Percentiles rank a stretch among this genome's conserved stretches.
phyloP scores from a whole-genome alignment of 78 protist genomes.

The Polysphondylium violaceum region DNA sequence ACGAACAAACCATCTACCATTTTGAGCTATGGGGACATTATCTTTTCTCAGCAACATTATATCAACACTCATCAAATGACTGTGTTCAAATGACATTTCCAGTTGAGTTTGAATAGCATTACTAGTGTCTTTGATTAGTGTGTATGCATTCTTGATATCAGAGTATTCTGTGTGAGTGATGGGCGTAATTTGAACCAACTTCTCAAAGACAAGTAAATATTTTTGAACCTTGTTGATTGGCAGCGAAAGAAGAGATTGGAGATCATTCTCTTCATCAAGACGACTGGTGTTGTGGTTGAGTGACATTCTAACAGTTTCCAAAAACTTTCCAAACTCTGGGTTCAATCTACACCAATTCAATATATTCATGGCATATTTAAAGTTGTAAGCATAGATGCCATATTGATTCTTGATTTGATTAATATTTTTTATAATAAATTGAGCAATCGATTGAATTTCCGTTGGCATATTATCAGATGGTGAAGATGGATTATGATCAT shows the following conservation, averaged over 20 bases:
- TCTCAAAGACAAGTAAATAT: conserved; percentile 24
- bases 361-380: conserved; percentile 54
- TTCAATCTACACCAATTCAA: conserved; percentile 49
- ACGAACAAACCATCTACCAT: conserved; percentile 51
- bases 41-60: conserved; percentile 42
- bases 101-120: conserved; percentile 55
- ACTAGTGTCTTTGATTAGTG: conserved; percentile 30
- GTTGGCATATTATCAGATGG: neutral
- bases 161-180: conserved; percentile 17
- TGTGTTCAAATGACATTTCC: conserved; percentile 68
- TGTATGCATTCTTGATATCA: conserved; percentile 19
- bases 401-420: conserved; percentile 38
- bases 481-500: neutral
- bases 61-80: conserved; percentile 45
- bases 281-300: neutral
- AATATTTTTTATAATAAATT: conserved; percentile 36
- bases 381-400: conserved; percentile 67
- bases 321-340: conserved; percentile 41
- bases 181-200: conserved; percentile 48
- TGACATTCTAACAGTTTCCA: neutral
- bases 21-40: conserved; percentile 1
- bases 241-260: conserved; percentile 24
- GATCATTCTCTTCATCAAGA: conserved; percentile 46
- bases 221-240: conserved; percentile 73
- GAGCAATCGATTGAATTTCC: conserved; percentile 37